Conservation (phyloP, 2,329 filamentous ascomycete species). For the Trichoderma cornu-damae region DNA sequence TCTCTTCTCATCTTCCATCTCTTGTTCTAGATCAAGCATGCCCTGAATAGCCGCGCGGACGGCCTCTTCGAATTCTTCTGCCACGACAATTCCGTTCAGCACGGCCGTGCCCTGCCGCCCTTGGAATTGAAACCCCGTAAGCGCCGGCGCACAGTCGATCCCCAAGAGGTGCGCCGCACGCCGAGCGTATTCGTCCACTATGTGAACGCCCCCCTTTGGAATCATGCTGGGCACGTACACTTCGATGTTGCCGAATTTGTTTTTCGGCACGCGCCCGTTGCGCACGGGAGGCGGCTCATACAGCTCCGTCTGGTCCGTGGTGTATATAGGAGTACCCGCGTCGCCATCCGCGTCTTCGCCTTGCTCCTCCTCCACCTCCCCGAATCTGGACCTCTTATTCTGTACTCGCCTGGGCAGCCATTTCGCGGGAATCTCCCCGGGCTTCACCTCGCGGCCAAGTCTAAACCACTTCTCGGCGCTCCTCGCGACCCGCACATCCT, state of each 20-base stretch:
- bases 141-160: conserved; percentile 82
- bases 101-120: conserved; percentile 83
- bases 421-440: conserved; percentile 77
- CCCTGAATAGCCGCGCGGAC: conserved; percentile 64
- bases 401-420: conserved; percentile 52
- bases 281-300: conserved; percentile 75
- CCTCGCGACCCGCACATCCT: conserved; percentile 71
- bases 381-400: conserved; percentile 24
- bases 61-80: conserved; percentile 65
- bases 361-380: conserved; percentile 29
- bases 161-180: conserved; percentile 70
- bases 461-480: conserved; percentile 90
- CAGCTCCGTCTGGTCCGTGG: conserved; percentile 59
- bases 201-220: conserved; percentile 71
- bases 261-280: conserved; percentile 74
- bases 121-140: conserved; percentile 85
- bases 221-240: conserved; percentile 91
- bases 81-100: conserved; percentile 70
- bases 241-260: conserved; percentile 90
- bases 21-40: conserved; percentile 59
- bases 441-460: conserved; percentile 71
- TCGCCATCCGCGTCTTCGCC: conserved; percentile 30
- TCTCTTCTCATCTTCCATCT: conserved; percentile 62
- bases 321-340: conserved; percentile 54
- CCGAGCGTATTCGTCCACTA: conserved; percentile 55